Conservation (phyloP, 495 filamentous ascomycete genomes). For the Aspergillus indologenus region DNA sequence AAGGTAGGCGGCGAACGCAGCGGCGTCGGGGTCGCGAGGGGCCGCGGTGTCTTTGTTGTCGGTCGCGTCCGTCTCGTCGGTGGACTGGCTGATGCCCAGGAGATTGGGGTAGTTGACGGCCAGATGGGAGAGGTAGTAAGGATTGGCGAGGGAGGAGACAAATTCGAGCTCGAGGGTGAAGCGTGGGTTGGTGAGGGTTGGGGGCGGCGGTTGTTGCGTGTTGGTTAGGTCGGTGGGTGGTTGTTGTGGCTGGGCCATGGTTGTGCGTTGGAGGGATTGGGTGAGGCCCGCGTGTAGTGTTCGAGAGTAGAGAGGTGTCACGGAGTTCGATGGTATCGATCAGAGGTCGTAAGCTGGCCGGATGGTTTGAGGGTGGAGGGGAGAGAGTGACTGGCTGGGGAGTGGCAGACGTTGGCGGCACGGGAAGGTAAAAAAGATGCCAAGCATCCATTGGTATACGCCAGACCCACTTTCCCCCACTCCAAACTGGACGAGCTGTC, state of each 20-base stretch:
- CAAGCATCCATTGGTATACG: not conserved
- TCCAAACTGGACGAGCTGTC: not conserved
- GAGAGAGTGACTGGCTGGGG: not conserved
- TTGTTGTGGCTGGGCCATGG: conserved; percentile 20
- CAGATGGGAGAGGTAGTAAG: conserved; percentile 79
- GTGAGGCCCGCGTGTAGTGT: not conserved
- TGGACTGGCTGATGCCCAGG: conserved; percentile 35
- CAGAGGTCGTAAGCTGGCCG: not conserved
- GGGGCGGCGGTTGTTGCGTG: conserved; percentile 30
- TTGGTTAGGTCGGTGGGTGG: conserved; percentile 10
- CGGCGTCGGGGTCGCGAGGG: conserved; percentile 43
- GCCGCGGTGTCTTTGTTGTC: conserved; percentile 39
- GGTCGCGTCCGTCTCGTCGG: conserved; percentile 33
- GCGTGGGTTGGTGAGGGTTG: conserved; percentile 42
- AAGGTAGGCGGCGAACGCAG: conserved; percentile 76
- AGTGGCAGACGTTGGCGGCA: not conserved
- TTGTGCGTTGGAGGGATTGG: not conserved
- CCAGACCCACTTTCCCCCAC: not conserved
- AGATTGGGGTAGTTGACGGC: conserved; percentile 58
- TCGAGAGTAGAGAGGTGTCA: not conserved
- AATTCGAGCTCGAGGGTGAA: conserved; percentile 59
- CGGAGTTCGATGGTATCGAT: not conserved
- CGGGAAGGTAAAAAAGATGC: not conserved
- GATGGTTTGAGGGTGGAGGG: not conserved
- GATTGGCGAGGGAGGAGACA: conserved; percentile 81